Percentiles rank a stretch among this genome's conserved stretches.
Evolutionary conservation across 768 basidiomycete genomes (phyloP).

Genomic region (Lactarius hengduanensis): DNA sequence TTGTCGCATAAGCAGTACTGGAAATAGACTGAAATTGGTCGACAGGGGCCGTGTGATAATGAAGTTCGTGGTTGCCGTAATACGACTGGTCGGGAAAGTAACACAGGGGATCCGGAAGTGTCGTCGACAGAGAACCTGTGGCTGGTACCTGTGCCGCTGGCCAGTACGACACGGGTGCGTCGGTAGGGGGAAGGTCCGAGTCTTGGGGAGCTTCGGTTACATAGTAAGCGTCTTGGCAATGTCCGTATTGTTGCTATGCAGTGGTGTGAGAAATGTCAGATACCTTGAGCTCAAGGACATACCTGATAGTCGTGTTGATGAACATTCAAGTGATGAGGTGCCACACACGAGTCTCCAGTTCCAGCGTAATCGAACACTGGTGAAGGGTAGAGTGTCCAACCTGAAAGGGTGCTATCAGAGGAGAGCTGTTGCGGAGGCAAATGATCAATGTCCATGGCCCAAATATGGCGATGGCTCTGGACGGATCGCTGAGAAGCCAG

Average conservation of each 20-base stretch:
- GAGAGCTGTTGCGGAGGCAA: constrained; percentile 1
- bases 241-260: constrained; percentile 9
- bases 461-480: neutral
- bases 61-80: constrained; percentile 5
- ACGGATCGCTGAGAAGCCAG: neutral
- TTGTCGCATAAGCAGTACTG: neutral
- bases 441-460: constrained; percentile 9
- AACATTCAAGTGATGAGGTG: constrained; percentile 12
- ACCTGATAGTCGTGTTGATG: constrained; percentile 17
- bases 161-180: constrained; percentile 13
- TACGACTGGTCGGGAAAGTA: neutral
- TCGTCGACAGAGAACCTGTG: neutral
- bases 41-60: neutral
- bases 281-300: neutral
- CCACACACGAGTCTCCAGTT: neutral
- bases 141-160: constrained; percentile 6
- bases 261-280: neutral
- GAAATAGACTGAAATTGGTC: neutral
- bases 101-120: neutral
- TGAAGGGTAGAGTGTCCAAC: constrained; percentile 8
- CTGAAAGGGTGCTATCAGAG: neutral
- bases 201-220: neutral
- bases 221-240: constrained; percentile 1
- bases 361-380: constrained; percentile 3
- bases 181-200: neutral